These are phyloP conservation scores for Schizophyllum amplum DNA, from an alignment of 1,284 basidiomycete genomes.

Conservation along the genomic window DNA sequence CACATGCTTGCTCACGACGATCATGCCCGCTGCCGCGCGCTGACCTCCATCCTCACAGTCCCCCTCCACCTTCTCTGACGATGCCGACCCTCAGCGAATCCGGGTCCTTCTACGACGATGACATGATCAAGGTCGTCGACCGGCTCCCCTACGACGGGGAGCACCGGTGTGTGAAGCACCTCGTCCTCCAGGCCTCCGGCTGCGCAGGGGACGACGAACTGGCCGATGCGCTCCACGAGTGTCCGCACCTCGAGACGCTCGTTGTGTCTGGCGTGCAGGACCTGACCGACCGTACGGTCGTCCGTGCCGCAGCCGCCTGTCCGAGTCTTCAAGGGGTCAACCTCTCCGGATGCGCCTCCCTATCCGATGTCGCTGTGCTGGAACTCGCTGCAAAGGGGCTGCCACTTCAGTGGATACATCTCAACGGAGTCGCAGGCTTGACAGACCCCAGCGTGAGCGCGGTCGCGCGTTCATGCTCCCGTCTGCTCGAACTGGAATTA, in stretches of 20 bases:
- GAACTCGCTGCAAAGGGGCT: constrained; percentile 63
- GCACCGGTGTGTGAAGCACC: constrained; percentile 45
- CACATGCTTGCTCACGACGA: background rate
- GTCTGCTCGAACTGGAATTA: constrained; percentile 79
- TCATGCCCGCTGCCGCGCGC: background rate
- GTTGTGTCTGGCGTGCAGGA: constrained; percentile 63
- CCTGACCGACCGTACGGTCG: constrained; percentile 63
- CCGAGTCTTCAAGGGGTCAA: constrained; percentile 71
- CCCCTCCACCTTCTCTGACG: background rate
- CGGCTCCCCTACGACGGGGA: constrained; percentile 48
- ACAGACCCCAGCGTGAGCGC: constrained; percentile 71
- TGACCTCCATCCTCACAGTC: background rate
- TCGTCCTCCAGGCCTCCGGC: constrained; percentile 30
- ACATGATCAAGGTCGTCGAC: constrained; percentile 45
- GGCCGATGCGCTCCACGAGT: constrained; percentile 48
- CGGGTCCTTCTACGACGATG: constrained; percentile 33
- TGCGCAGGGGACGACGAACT: constrained; percentile 58
- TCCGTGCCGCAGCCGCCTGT: constrained; percentile 55
- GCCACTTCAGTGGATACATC: constrained; percentile 65
- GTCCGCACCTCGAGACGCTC: constrained; percentile 67
- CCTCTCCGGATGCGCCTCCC: constrained; percentile 64
- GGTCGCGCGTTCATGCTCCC: constrained; percentile 68
- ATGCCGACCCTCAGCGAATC: constrained; percentile 12
- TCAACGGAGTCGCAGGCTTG: constrained; percentile 60
- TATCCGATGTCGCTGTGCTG: constrained; percentile 71